phyloP scores from a whole-genome alignment of 495 filamentous ascomycete species.

The Terfezia claveryi region DNA sequence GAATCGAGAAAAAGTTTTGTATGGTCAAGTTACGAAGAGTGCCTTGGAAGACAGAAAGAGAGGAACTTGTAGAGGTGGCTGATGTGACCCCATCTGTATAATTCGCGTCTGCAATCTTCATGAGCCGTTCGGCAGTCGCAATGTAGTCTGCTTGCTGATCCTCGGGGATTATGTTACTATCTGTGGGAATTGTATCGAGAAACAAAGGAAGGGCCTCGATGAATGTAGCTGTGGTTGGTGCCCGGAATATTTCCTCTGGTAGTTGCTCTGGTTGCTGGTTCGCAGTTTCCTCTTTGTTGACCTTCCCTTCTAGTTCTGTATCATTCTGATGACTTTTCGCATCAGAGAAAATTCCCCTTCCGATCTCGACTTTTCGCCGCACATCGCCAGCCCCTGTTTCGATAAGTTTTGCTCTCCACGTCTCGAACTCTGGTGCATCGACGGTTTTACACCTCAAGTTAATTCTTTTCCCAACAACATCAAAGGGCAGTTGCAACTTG shows the following conservation, averaged over 20 bases:
- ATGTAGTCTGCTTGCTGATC: background rate
- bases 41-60: constrained; percentile 13
- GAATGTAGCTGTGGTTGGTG: background rate
- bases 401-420: background rate
- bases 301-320: background rate
- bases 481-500: background rate
- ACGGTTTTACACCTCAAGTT: background rate
- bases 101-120: background rate
- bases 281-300: background rate
- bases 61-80: background rate
- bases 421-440: background rate
- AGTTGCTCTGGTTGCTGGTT: background rate
- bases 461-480: background rate
- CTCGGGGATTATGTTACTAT: background rate
- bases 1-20: constrained; percentile 21
- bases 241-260: background rate
- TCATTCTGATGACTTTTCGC: background rate
- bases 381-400: constrained; percentile 1
- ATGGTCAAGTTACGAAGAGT: constrained; percentile 17
- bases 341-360: background rate
- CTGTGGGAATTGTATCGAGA: background rate
- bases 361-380: background rate
- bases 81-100: background rate
- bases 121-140: background rate
- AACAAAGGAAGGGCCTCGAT: constrained; percentile 1